Evolutionary conservation across 164 flowering plant genomes (phyloP), one percentile per base, ranked within the genome.

Genomic region (Berberis vulgaris): DNA sequence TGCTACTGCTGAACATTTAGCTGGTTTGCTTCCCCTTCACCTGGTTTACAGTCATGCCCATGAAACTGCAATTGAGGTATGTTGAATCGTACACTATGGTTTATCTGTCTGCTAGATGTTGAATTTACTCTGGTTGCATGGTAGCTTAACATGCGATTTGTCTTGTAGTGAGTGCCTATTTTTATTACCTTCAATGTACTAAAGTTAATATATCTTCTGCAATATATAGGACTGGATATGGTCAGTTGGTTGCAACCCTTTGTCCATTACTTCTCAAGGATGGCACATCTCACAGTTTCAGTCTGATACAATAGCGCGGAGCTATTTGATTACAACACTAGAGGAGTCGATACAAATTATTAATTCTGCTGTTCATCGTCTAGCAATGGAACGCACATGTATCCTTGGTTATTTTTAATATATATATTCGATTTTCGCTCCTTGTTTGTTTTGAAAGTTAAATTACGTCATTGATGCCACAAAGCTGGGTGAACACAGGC

Each of bases 21-120:
- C 97, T 65, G 99, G 99, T 68, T 77, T 95, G 80, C 90, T 95
- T 74, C 97, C 99, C 50, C 92, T 82, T 75, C 97, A 91, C 76
- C 88, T 95, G 69, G 91, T 84, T 62, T 86, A 95, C 77, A 89
- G 99, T 72, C 96, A 83, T 46, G 96, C 97, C 67, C 97, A 95
- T 80, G 94, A 88, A 82, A 86, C 84, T 71, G 97, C 94, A 52
- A 79, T 89, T 73, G 97, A 95, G 97, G 99, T 91, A 73, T 62
- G 65, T 43, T 3, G 26, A 62, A 43, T 53, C 44, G 5, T 60
- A 5, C 53, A 7, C 38, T 45, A 10, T 7, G 58, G 41, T 39
- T 4, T 41, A 3, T 57, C 41, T 7, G 44, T 57, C 10, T 52
- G 54, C 13, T 52, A 26, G 26, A 26, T 26, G 26, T 52, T 7